phyloP scores from a whole-genome alignment of 225 moss, liverwort and hornwort genomes.

The Sphagnum tenellum region DNA sequence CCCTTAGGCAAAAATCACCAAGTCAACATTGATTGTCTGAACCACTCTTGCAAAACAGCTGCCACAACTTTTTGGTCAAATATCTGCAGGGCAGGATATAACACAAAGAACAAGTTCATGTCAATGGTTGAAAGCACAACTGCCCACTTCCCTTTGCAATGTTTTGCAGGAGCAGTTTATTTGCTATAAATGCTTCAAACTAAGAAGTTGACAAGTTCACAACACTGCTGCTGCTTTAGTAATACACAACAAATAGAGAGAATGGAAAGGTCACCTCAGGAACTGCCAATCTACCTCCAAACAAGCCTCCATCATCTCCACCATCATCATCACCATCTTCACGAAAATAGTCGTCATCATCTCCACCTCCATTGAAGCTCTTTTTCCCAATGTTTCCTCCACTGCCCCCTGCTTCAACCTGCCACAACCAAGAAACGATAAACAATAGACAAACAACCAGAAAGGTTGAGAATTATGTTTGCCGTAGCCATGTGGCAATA shows the following conservation, averaged over 20 bases:
- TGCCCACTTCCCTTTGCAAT: too few species aligned
- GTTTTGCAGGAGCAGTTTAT: too few species aligned
- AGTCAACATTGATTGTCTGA: slow-evolving; percentile 66
- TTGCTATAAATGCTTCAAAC: too few species aligned
- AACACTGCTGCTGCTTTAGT: not conserved
- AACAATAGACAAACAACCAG: too few species aligned
- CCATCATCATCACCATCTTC: slow-evolving; percentile 93
- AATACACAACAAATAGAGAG: too few species aligned
- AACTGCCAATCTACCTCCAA: slow-evolving; percentile 73
- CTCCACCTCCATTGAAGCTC: slow-evolving; percentile 85
- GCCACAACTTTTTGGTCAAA: slow-evolving; percentile 85
- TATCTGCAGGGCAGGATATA: slow-evolving; percentile 22
- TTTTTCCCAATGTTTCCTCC: slow-evolving; percentile 82
- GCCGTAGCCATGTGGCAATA: too few species aligned
- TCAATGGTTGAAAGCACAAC: too few species aligned
- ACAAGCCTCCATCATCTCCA: slow-evolving; percentile 80
- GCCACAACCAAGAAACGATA: not conserved
- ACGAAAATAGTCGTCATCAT: slow-evolving; percentile 96
- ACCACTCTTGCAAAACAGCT: slow-evolving; percentile 95
- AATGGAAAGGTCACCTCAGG: slow-evolving; percentile 60
- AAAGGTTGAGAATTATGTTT: too few species aligned
- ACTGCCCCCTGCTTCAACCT: slow-evolving; percentile 83
- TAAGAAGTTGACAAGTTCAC: not conserved
- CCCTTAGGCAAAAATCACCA: slow-evolving; percentile 35
- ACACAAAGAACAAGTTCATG: not conserved